Evolutionary conservation across 768 basidiomycete genomes (phyloP).

Genomic region (Jaapia argillacea): DNA sequence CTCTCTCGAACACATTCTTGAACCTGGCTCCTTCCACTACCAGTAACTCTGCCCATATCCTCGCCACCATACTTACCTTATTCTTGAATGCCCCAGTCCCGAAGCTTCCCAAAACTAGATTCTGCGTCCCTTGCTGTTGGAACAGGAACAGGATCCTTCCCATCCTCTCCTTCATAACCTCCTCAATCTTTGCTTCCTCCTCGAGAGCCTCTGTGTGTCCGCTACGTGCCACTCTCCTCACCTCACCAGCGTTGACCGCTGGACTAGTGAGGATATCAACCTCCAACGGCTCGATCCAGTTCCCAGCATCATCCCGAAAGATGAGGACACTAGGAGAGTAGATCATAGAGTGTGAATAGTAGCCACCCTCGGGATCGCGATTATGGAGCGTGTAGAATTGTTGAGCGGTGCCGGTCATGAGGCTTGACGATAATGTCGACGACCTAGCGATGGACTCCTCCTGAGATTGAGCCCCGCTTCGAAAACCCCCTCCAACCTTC

Average conservation of each 20-base stretch:
- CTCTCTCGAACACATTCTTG: conserved; percentile 42
- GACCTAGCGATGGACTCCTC: conserved; percentile 76
- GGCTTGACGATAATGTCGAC: conserved; percentile 57
- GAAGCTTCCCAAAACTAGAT: conserved; percentile 64
- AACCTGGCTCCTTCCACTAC: conserved; percentile 41
- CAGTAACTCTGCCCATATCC: conserved; percentile 56
- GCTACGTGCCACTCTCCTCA: conserved; percentile 29
- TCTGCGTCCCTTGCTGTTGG: conserved; percentile 45
- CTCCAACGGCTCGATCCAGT: conserved; percentile 43
- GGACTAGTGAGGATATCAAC: conserved; percentile 63
- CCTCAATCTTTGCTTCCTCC: conserved; percentile 33
- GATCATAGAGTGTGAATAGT: conserved; percentile 73
- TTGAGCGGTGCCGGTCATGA: conserved; percentile 41
- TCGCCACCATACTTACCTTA: conserved; percentile 44
- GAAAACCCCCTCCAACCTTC: conserved; percentile 70
- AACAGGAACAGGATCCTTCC: conserved; percentile 55
- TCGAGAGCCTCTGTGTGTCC: conserved; percentile 7
- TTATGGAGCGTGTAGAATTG: conserved; percentile 57
- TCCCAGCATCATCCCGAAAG: conserved; percentile 54
- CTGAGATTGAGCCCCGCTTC: conserved; percentile 63
- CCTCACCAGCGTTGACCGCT: conserved; percentile 69
- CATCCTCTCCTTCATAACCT: conserved; percentile 62
- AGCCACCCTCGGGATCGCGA: conserved; percentile 35
- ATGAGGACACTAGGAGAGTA: conserved; percentile 56
- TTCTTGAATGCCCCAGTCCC: conserved; percentile 76